phyloP scores from a whole-genome alignment of 495 filamentous ascomycete genomes.

The Neurospora sp. region DNA sequence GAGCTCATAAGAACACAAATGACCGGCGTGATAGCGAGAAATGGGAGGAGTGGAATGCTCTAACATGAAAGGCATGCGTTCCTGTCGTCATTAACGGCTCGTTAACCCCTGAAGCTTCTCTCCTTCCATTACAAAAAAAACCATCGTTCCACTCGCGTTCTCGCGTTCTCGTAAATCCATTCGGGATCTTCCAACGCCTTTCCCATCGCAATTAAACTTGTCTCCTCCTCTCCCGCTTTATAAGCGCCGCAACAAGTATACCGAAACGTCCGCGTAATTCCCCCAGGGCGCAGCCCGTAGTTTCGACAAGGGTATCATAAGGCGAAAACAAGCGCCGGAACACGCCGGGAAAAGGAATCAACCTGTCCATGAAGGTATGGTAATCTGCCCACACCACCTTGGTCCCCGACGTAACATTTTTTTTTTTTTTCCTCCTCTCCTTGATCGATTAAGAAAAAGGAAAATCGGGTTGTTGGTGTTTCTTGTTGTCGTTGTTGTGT shows the following conservation, averaged over 20 bases:
- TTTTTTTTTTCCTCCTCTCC: background rate
- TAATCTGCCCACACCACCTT: background rate
- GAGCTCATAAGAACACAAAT: background rate
- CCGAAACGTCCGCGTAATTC: background rate
- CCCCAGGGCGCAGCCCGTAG: background rate
- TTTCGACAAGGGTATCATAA: conserved; percentile 1
- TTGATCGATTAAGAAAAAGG: background rate
- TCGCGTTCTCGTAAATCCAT: background rate
- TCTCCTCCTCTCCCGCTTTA: background rate
- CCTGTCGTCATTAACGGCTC: background rate
- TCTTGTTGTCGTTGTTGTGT: background rate
- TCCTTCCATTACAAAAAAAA: background rate
- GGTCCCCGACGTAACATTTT: background rate
- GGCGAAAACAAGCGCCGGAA: background rate
- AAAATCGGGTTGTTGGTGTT: background rate
- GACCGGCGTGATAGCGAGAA: background rate
- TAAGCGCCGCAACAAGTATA: background rate
- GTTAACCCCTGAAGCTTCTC: background rate
- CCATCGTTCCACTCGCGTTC: background rate
- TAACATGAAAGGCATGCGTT: background rate
- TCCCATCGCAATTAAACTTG: background rate
- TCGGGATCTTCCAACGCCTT: background rate
- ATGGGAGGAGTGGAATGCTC: background rate
- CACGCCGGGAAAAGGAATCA: background rate
- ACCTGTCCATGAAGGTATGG: background rate